Base-by-base conservation (phyloP, 2,329 filamentous ascomycete species). In the Blastomyces silverae region DNA sequence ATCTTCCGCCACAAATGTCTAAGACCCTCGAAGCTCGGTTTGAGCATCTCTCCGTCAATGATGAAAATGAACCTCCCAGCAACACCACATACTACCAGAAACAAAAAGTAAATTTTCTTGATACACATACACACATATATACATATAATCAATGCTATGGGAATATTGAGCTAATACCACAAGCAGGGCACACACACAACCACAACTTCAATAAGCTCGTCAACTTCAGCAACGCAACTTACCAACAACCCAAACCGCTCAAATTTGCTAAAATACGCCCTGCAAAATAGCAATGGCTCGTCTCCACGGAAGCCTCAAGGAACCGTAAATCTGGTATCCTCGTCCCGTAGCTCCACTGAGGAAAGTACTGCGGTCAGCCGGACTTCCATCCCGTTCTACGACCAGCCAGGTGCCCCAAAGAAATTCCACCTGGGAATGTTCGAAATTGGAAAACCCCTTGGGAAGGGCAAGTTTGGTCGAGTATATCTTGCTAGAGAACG, bases 341-440 rank as follows among this genome's bases (percentile, higher is more conserved):
- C 66, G 65, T 75, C 65, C 66, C 73, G 73, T 65, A 73, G 68
- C 34, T 76, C 81, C 44, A 82, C 84, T 37, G 88, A 89, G 56
- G 76, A 48, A 31, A 22, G 74, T 64, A 74, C 75, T 66, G 69
- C 71, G 8, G 73, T 73, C n/a, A 72, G 76, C 62, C 74, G 75
- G 34, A 68, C 69, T 13, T 73, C 76, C n/a, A 69, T 72, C 57
- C 74, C 81, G 10, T 76, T 88, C 64, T 80, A 83, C 65, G 82
- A 87, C 59, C 85, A 88, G 72, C 83, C 86, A 48, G 65, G 68
- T 72, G 75, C 67, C 64, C 77, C 79, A 3, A 81, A 79, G 64
- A 74, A 91, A 70, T 92, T 92, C 78, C 91, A 96, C 74, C 85
- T 96, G 3, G 90, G 91, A 77, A 95, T 95, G 90, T 96, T 96